Base-by-base conservation (phyloP, 1,284 basidiomycete species). In the Cerrena zonata region DNA sequence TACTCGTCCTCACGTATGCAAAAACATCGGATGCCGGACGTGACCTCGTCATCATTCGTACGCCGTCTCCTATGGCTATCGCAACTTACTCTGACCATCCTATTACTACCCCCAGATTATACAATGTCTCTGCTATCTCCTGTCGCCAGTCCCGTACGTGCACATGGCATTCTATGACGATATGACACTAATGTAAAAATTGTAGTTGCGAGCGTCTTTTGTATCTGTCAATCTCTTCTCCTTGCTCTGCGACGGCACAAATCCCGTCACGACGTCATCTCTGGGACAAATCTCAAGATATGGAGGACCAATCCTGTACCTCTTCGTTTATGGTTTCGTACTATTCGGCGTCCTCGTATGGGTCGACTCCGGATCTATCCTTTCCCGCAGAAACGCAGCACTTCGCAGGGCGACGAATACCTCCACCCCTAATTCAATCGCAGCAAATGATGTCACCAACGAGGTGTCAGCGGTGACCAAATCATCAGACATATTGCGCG, bases 141-240 rank as follows among this genome's bases (percentile, higher is more conserved):
- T 5, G 79, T 91, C 5, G 80, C 79, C 2, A 87, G 78, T 59
- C 74, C 84, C 38, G 85, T 87, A 65, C 59, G 82, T 77, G 10
- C 2, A 19, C 24, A 4, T 22, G 2, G 12, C 19, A 21, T 18
- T 13, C 26, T 46, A 34, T 7, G 18, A 37, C 27, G 2, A 39
- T 10, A 38, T n/a, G n/a, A 37, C 12, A 21, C 19, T 53, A 37
- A 2, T 13, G 1, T 41, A n/a, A 2, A 10, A 27, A 25, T 21
- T 30, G 41, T 45, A 79, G 80, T 56, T 78, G 24, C 76, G 88
- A 41, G 82, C 87, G 0, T 78, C 79, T 1, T 74, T 90, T 26
- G 77, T 91, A 12, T 85, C 85, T 0, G 74, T 89, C 59, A 91
- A 91, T 62, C 65, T 89, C 2, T 91, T 91, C 65, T 84, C 81